Evolutionary conservation across 2,329 filamentous ascomycete genomes (phyloP).

Genomic region (Penicillium sclerotigenum): DNA sequence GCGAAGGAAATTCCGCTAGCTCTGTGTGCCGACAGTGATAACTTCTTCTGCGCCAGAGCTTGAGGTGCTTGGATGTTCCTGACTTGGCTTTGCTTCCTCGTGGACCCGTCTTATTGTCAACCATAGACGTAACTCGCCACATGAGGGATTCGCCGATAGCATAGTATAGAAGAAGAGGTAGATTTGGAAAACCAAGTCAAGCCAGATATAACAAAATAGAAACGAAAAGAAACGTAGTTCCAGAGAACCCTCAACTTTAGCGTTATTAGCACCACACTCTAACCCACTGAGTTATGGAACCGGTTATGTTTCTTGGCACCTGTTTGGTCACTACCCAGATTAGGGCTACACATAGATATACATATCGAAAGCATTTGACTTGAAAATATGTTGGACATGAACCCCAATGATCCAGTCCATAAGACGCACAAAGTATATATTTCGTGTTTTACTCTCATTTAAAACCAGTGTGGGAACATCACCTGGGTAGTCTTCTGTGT

Average conservation of each 20-base stretch:
- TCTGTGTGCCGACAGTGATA: not conserved
- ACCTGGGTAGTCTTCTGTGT: not conserved
- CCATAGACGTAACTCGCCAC: not conserved
- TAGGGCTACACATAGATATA: not conserved
- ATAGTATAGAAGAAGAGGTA: too few relatives aligned
- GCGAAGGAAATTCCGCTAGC: too few relatives aligned
- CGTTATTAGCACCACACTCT: not conserved
- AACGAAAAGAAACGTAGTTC: not conserved
- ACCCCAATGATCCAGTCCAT: not conserved
- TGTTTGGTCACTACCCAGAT: too few relatives aligned
- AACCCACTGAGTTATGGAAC: not conserved
- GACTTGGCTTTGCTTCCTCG: too few relatives aligned
- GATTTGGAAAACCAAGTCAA: not conserved
- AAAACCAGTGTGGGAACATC: too few relatives aligned
- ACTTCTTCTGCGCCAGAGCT: too few relatives aligned
- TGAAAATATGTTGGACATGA: not conserved
- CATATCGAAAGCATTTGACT: not conserved
- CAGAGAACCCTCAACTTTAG: not conserved
- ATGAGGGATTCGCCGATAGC: too few relatives aligned
- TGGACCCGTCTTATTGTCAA: too few relatives aligned
- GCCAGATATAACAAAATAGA: not conserved
- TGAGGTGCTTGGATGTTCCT: too few relatives aligned
- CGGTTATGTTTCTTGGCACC: not conserved
- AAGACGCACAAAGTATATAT: not conserved
- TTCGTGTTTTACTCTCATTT: too few relatives aligned